phyloP scores from a whole-genome alignment of 2,329 filamentous ascomycete species.

The Elsinoe australis region DNA sequence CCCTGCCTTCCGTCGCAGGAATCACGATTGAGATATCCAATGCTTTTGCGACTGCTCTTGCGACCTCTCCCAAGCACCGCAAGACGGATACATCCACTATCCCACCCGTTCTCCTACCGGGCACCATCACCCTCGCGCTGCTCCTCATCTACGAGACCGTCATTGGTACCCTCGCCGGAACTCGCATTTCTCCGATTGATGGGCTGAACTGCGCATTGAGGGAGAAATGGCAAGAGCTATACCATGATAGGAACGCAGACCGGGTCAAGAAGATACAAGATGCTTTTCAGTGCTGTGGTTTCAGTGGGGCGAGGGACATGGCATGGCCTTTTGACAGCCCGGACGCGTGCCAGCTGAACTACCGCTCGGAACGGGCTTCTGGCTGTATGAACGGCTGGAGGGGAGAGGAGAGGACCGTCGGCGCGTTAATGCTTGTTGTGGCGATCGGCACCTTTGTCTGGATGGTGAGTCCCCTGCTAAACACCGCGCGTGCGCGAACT shows the following conservation, averaged over 20 bases:
- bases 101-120: constrained; percentile 25
- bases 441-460: constrained; percentile 47
- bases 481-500: constrained; percentile 11
- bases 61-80: constrained; percentile 27
- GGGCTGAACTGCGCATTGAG: constrained; percentile 49
- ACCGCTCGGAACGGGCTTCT: constrained; percentile 32
- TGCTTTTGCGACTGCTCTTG: constrained; percentile 24
- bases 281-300: constrained; percentile 58
- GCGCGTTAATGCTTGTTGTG: constrained; percentile 50
- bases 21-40: constrained; percentile 36
- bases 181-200: constrained; percentile 34
- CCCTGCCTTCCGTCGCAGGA: constrained; percentile 38
- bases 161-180: constrained; percentile 40
- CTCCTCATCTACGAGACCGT: constrained; percentile 36
- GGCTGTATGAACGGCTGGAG: constrained; percentile 52
- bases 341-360: constrained; percentile 42
- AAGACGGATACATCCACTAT: constrained; percentile 28
- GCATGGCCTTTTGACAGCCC: constrained; percentile 52
- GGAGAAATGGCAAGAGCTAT: constrained; percentile 44
- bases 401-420: constrained; percentile 45
- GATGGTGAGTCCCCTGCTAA: constrained; percentile 41
- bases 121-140: constrained; percentile 33
- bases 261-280: constrained; percentile 57
- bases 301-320: constrained; percentile 50
- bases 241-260: constrained; percentile 39